A percentile compares a stretch with the other conserved stretches of the same genome.
Evolutionary conservation across 495 filamentous ascomycete genomes (phyloP).

Genomic region (Apodospora peruviana): DNA sequence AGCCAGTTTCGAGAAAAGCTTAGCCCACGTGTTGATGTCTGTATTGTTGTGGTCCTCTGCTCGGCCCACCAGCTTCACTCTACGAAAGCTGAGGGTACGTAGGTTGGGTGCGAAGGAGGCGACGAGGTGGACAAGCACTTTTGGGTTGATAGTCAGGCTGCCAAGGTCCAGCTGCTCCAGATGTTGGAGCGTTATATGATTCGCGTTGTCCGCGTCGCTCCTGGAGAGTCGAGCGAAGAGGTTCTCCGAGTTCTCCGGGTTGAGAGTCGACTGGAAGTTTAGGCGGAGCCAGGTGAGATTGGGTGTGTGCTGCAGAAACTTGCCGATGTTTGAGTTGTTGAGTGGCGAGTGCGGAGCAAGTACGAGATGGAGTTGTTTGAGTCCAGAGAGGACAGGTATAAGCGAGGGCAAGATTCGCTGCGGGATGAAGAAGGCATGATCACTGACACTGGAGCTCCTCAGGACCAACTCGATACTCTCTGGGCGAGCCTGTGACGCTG

Average conservation of each 20-base stretch:
- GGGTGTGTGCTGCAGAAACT: conserved; percentile 21
- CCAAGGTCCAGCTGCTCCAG: conserved; percentile 37
- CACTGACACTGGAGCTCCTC: conserved; percentile 15
- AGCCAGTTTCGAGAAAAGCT: conserved; percentile 9
- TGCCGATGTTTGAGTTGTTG: conserved; percentile 5
- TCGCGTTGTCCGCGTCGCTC: not conserved
- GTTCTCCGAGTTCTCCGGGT: too few relatives aligned
- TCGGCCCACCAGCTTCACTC: conserved; percentile 13
- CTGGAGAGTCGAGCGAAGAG: too few relatives aligned
- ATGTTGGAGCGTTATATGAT: conserved; percentile 11
- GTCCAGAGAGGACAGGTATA: conserved; percentile 21
- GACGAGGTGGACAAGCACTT: conserved; percentile 23
- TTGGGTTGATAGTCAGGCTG: conserved; percentile 10
- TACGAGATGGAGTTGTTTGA: conserved; percentile 33
- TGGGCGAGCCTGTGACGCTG: conserved; percentile 21
- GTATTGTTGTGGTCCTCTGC: not conserved
- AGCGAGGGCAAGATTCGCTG: conserved; percentile 18
- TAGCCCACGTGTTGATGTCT: conserved; percentile 19
- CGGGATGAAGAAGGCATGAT: conserved; percentile 32
- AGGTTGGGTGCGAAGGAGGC: conserved; percentile 31
- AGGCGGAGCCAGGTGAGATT: conserved; percentile 34
- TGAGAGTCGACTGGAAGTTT: conserved; percentile 23
- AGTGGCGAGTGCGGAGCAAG: conserved; percentile 10
- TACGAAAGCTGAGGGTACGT: conserved; percentile 25
- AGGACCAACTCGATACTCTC: conserved; percentile 34